phyloP scores from a whole-genome alignment of 345 rosid genomes.

The Eucalyptus camaldulensis region DNA sequence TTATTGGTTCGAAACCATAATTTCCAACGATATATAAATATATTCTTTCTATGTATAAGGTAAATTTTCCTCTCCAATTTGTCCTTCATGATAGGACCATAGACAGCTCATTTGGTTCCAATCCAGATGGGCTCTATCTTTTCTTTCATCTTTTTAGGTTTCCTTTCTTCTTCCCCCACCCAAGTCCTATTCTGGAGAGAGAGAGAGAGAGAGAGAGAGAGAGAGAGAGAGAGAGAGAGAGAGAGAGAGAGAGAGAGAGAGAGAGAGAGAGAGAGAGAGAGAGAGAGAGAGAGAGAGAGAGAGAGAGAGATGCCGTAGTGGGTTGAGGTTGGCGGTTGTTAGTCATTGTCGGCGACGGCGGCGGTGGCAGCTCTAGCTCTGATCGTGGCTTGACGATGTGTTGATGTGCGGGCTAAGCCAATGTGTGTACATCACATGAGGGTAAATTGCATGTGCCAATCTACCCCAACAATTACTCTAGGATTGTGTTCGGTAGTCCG shows the following conservation, averaged over 20 bases:
- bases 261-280: too few species aligned
- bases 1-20: too few species aligned
- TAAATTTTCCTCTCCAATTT: neutral
- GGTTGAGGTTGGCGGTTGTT: neutral
- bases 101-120: neutral
- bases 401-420: neutral
- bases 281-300: too few species aligned
- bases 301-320: neutral
- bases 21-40: too few species aligned
- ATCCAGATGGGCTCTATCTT: neutral
- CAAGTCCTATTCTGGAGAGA: too few species aligned
- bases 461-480: neutral
- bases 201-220: neutral
- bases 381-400: too few species aligned
- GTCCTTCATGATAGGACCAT: neutral
- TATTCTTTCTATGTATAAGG: neutral
- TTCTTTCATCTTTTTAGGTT: neutral
- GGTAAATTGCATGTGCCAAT: neutral
- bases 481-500: accelerated
- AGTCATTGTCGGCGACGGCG: neutral
- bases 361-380: neutral
- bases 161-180: neutral
- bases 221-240: neutral
- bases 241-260: neutral
- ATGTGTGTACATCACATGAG: neutral